Base-by-base conservation (phyloP, 805 yeast genomes). In the Nakazawaea molendinolei region DNA sequence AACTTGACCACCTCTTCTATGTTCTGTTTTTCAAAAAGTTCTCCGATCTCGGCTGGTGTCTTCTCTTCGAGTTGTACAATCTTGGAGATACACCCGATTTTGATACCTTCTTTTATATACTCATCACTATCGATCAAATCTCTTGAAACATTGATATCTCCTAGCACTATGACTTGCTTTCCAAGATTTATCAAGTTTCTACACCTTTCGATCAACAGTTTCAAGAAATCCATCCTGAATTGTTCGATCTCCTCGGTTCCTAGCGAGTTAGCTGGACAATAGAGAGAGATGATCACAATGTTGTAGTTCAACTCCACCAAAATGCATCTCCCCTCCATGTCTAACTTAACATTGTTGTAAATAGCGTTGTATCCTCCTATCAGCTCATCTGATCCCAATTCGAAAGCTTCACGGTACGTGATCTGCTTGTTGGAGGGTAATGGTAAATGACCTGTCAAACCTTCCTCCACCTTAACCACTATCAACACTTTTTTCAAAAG, bases 261-360 rank as follows among this genome's bases (percentile, higher is more conserved):
- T 55, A 66, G 65, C 0, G 97, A 85, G 52, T 86, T 86, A 1
- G 97, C 97, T 0, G 97, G 97, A 52, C 97, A 90, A 51, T 90
- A 90, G 4, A 80, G 67, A 0, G 79, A 65, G 30, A 84, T 71
- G 0, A 84, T 54, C 3, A 84, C 84, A 1, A 76, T 50, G 36
- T 76, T 71, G 43, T 65, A 69, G 1, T 78, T 73, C 17, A 89
- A 51, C 50, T 92, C 97, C 0, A 89, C 58, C 5, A 85, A 68
- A 2, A 87, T 69, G 41, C 85, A 74, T 29, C 98, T 63, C 1
- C 97, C 97, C 53, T 92, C 92, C n/a, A 71, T 51, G 51, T 90
- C 98, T 1, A 92, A 47, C 5, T 60, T 56, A 63, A 40, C 0
- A 3, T 58, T 60, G 13, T 53, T 51, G 23, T 61, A 69, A 3